Conservation (phyloP, 768 basidiomycete species). For the Kondoa malvinella region DNA sequence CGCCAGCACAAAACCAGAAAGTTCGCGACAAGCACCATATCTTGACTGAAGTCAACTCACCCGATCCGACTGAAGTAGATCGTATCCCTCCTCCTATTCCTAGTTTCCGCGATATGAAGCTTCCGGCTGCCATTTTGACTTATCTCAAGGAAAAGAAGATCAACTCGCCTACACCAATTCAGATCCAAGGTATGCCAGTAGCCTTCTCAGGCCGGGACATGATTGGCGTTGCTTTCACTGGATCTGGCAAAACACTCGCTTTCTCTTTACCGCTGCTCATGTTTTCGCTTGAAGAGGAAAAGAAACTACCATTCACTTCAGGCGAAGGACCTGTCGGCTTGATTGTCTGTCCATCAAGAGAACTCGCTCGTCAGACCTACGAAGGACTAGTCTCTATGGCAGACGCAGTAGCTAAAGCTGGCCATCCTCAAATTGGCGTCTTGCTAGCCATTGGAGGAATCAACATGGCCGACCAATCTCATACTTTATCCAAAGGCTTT, state of each 20-base stretch:
- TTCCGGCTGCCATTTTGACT: constrained; percentile 68
- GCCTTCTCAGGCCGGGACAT: constrained; percentile 96
- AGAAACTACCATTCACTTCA: constrained; percentile 66
- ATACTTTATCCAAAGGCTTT: constrained; percentile 72
- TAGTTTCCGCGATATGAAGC: constrained; percentile 96
- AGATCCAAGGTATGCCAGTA: constrained; percentile 87
- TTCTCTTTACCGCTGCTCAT: constrained; percentile 97
- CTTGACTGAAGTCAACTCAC: constrained; percentile 45
- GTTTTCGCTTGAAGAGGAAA: constrained; percentile 85
- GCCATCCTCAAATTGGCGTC: constrained; percentile 65
- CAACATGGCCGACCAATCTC: constrained; percentile 92
- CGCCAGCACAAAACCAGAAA: constrained; percentile 50
- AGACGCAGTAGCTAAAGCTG: constrained; percentile 55
- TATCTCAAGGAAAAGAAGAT: constrained; percentile 75
- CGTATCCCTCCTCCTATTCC: constrained; percentile 85
- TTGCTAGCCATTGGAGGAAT: constrained; percentile 94
- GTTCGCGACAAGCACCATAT: constrained; percentile 86
- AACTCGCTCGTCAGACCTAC: constrained; percentile 90
- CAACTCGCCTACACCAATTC: constrained; percentile 76
- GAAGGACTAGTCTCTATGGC: constrained; percentile 86
- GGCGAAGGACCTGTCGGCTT: constrained; percentile 97
- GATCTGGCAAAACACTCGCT: constrained; percentile 95
- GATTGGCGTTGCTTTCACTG: constrained; percentile 98
- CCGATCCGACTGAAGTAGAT: constrained; percentile 40
- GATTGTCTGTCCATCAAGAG: constrained; percentile 88